Evolutionary conservation across 768 basidiomycete species (phyloP), one percentile per base, ranked within the genome.

Genomic region (Boletus sp.): DNA sequence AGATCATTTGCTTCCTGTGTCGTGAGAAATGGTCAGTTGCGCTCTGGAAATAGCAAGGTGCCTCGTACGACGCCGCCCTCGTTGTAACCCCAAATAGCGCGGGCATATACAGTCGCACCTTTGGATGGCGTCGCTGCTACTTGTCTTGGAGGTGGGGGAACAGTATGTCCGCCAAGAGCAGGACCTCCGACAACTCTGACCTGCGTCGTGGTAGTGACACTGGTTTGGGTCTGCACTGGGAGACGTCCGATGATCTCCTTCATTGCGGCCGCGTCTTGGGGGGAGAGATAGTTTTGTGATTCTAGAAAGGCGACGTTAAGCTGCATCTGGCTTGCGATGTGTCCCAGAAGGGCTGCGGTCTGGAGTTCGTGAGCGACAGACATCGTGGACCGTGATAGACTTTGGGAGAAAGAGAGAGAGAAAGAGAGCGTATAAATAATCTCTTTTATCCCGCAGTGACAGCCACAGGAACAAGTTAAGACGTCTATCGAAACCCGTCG

Each of bases 1-100:
- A 96, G 76, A 66, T 96, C 93, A n/a, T 86, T 82, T 13, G 79
- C 75, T 61, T 91, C 88, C 88, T 93, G 64, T 11, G 40, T n/a
- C 14, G 29, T 41, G 29, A 37, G n/a, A 46, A 39, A 33, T 23
- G 21, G 45, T 68, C 47, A 64, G 9, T 32, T 11, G 6, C 17
- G 29, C 14, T 34, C 15, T 10, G 33, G 37, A 5, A 54, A 32
- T 45, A 40, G 44, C 45, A 29, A 30, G 39, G 41, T 33, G 11
- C 7, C 39, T 62, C 76, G 41, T 49, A 85, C 82, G 56, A 68
- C 58, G 47, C 81, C 81, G 48, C 80, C 70, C 60, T 83, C 83
- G 51, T 85, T 84, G 68, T 90, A 90, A 1, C 73, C 69, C 88
- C 87, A 89, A 0, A 84, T 50, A 1, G 85, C 87, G 40, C 76